A percentile compares a stretch with the other conserved stretches of the same genome.
These are phyloP conservation scores for Periconia sp. DNA, from an alignment of 2,329 filamentous ascomycete species.

Conservation along the genomic window DNA sequence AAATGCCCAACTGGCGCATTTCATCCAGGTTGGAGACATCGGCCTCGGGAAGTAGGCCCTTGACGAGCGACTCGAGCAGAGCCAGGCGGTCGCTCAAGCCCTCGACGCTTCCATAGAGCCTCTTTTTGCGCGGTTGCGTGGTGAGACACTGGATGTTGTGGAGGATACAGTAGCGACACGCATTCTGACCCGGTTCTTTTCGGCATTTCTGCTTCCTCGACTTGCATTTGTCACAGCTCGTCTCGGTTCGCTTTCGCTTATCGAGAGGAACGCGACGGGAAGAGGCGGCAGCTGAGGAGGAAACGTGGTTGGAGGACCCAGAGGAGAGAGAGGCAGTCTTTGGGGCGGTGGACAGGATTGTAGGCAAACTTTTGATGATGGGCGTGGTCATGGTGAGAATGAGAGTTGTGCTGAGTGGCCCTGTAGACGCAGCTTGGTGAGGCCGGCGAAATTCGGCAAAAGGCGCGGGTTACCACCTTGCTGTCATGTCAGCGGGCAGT, in stretches of 20 bases:
- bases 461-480: neutral
- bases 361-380: neutral
- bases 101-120: constrained; percentile 48
- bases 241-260: constrained; percentile 50
- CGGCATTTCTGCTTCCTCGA: constrained; percentile 51
- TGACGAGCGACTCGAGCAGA: constrained; percentile 49
- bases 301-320: neutral
- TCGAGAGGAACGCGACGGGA: constrained; percentile 46
- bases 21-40: constrained; percentile 47
- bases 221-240: constrained; percentile 52
- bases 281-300: neutral
- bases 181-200: constrained; percentile 39
- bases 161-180: constrained; percentile 47
- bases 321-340: neutral
- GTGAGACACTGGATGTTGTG: constrained; percentile 47
- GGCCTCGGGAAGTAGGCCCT: constrained; percentile 47
- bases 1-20: constrained; percentile 42
- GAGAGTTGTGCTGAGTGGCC: neutral
- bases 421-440: neutral
- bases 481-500: neutral
- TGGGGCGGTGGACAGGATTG: neutral
- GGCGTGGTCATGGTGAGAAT: neutral
- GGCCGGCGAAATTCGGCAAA: neutral
- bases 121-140: constrained; percentile 50
- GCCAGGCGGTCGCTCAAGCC: constrained; percentile 44